Evolutionary conservation across 495 filamentous ascomycete species (phyloP).

Genomic region (Apodospora peruviana): DNA sequence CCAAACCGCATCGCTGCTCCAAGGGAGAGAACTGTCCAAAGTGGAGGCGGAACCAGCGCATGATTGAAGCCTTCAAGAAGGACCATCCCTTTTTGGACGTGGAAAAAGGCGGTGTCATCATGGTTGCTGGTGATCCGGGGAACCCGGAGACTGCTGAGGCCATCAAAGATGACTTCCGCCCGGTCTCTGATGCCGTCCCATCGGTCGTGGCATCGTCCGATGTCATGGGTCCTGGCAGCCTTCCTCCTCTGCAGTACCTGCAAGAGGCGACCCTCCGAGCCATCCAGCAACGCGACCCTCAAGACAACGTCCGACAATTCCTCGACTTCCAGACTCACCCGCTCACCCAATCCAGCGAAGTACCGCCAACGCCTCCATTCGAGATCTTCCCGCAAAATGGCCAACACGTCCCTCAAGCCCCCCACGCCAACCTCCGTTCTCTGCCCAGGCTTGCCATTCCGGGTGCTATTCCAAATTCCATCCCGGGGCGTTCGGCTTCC

Average conservation of each 20-base stretch:
- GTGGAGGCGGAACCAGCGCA: conserved; percentile 65
- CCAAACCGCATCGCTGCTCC: conserved; percentile 76
- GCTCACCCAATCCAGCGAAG: conserved; percentile 43
- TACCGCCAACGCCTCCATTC: conserved; percentile 50
- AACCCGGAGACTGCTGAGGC: conserved; percentile 58
- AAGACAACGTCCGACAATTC: conserved; percentile 88
- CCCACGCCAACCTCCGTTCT: conserved; percentile 45
- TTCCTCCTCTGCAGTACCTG: conserved; percentile 58
- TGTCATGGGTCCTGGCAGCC: conserved; percentile 62
- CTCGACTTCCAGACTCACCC: conserved; percentile 68
- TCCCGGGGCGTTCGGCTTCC: conserved; percentile 29
- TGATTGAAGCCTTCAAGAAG: conserved; percentile 60
- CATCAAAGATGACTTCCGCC: conserved; percentile 45
- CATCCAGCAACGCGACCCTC: conserved; percentile 68
- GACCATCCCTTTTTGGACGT: conserved; percentile 59
- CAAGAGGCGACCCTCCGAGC: conserved; percentile 64
- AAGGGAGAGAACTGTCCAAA: conserved; percentile 89
- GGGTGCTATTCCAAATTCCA: too few relatives aligned
- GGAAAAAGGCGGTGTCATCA: conserved; percentile 55
- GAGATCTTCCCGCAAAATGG: conserved; percentile 36
- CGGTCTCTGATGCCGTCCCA: conserved; percentile 59
- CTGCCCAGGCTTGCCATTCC: conserved; percentile 55
- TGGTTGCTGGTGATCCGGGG: conserved; percentile 63
- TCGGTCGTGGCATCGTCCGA: conserved; percentile 90
- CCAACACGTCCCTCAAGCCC: conserved; percentile 24